Evolutionary conservation across 2,329 filamentous ascomycete species (phyloP), one percentile per base, ranked within the genome.

Genomic region (Alternaria arbusti): DNA sequence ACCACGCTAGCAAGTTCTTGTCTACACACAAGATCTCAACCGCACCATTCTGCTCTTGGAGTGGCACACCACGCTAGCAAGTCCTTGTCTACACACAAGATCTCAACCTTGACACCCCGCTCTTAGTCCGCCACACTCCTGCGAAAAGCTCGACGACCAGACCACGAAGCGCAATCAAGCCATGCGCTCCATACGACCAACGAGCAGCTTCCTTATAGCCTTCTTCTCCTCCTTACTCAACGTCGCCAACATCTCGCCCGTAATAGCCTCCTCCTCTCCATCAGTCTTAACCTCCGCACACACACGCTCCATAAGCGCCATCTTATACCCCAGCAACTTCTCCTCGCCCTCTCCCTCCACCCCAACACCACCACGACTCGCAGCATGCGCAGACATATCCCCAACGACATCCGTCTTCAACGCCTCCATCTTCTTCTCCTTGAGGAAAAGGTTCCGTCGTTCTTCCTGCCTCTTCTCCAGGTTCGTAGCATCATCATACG

Each of bases 261-360:
- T 46, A 5, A 66, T 66, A 28, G 40, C 47, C 7, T 23, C 56
- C 4, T 55, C 61, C 3, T 43, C 54, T 22, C n/a, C 52, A 4
- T 52, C 47, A 6, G 43, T 36, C 57, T 54, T 49, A 7, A 61
- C 59, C 55, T 72, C 69, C 4, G 59, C 67, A 36, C 64, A 65
- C 20, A 66, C 17, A 2, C 66, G 55, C 63, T 74, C 72, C 68
- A 72, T 68, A 25, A 69, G 20, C 57, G 70, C 71, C 71, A 72
- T 70, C 30, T 59, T 26, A 11, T 50, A 65, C 1, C 71, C 67
- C 2, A 72, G 32, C 50, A 72, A 9, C 20, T 55, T 54, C 6
- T 62, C 63, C 12, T 32, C 13, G 0, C 13, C 30, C 15, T 36
- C 32, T 1, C 15, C 32, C 4, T n/a, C 15, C 4, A n/a, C 32